Evolutionary conservation across 345 rosid genomes (phyloP), one percentile per base, ranked within the genome.

Genomic region (Lepidium didymum): DNA sequence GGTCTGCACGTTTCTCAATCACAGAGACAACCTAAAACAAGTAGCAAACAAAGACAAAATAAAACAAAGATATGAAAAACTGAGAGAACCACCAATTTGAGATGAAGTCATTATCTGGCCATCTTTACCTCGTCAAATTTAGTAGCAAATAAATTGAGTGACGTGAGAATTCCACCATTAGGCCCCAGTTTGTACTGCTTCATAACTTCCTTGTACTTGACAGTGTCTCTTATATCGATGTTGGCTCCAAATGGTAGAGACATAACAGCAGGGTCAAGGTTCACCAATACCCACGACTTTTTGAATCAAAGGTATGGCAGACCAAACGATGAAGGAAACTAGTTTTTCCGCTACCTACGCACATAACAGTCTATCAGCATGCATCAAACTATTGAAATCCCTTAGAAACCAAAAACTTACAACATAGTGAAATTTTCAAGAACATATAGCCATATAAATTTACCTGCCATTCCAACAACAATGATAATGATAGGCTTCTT

Each of bases 381-480:
- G 56, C 31, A 42, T 67, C 70, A 73, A 52, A 54, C n/a, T 16
- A 36, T 7, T 29, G 56, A 33, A 50, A 10, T 10, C 47, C 40
- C 11, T 49, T 3, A 35, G 18, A 36, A 7, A 34, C 56, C 43
- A 54, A 15, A 29, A 62, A 35, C 19, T 40, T 31, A 3, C 16
- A 47, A 37, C 42, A 70, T 4, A n/a, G 29, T 23, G 54, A 27
- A 29, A 33, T n/a, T 18, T 62, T 14, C 7, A 29, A 10, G 15
- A 59, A 68, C 44, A 49, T 38, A 29, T 0, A 38, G 53, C 23
- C 9, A 34, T 11, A 41, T 7, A 18, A 52, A 52, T 59, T 54
- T 61, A 87, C 93, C 96, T 62, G 96, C 93, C 96, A 89, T 89
- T 64, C 96, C 96, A 3, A 89, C 84, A 69, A 89, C 89, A 72